Percentiles rank a stretch among this genome's conserved stretches.
phyloP scores from a whole-genome alignment of 169 alveolate genomes.

The Eimeria tenella region DNA sequence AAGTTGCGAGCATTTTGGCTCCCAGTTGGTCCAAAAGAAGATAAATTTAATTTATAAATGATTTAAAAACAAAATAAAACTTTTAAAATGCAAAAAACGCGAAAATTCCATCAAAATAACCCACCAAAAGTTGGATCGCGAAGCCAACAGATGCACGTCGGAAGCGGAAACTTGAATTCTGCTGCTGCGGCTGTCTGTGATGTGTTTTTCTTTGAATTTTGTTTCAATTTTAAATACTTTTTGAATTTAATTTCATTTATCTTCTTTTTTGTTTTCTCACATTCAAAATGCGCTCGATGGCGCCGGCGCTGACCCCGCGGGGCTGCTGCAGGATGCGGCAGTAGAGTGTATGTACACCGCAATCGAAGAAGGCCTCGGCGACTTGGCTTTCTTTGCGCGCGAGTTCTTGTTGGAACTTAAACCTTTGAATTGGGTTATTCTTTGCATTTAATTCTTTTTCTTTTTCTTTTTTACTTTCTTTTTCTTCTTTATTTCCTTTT shows the following conservation, averaged over 20 bases:
- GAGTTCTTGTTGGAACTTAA: neutral
- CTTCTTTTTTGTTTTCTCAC: neutral
- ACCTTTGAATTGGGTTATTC: neutral
- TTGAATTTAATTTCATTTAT: neutral
- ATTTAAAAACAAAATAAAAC: neutral
- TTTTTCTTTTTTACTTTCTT: neutral
- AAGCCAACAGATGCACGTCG: no score
- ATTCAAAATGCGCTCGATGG: slow-evolving; percentile 14
- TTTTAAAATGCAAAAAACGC: neutral
- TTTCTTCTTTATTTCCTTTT: neutral
- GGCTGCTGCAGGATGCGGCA: slow-evolving; percentile 14
- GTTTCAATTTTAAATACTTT: neutral
- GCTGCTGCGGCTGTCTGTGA: no score
- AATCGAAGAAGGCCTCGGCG: slow-evolving; percentile 72
- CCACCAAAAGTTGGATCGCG: no score
- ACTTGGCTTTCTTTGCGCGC: slow-evolving; percentile 70
- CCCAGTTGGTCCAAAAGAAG: neutral
- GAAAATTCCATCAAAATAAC: no score
- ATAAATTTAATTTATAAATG: no score
- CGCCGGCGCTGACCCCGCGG: neutral
- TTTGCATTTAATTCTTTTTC: neutral
- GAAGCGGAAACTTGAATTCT: no score
- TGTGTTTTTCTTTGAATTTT: neutral
- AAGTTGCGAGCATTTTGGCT: neutral
- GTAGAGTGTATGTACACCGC: slow-evolving; percentile 53